Evolutionary conservation across 2,329 filamentous ascomycete species (phyloP).

Genomic region (Aspergillus awamori): DNA sequence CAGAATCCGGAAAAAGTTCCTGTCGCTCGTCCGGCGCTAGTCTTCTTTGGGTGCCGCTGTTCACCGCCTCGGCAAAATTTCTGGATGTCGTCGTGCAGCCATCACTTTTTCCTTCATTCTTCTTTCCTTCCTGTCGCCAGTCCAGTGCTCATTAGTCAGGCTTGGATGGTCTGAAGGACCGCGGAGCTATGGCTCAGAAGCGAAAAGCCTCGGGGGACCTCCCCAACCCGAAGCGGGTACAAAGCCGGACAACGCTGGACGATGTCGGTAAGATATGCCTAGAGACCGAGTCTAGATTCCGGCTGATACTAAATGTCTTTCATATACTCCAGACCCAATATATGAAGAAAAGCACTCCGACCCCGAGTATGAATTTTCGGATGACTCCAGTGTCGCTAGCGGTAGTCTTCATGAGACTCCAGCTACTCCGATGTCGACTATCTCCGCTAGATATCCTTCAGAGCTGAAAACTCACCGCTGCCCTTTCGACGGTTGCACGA

Average conservation of each 20-base stretch:
- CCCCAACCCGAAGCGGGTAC: conserved; percentile 35
- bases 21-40: conserved; percentile 27
- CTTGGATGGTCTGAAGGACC: conserved; percentile 1
- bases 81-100: conserved; percentile 1
- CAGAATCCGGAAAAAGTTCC: conserved; percentile 42
- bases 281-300: conserved; percentile 3
- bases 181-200: conserved; percentile 39
- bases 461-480: conserved; percentile 78
- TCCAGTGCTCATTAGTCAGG: conserved; percentile 9
- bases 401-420: conserved; percentile 50
- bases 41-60: conserved; percentile 22
- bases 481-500: conserved; percentile 71
- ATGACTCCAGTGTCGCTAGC: conserved; percentile 32
- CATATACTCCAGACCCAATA: conserved; percentile 31
- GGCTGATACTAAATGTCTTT: not conserved
- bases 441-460: conserved; percentile 57
- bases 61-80: conserved; percentile 43
- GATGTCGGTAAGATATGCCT: conserved; percentile 32
- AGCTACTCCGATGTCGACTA: conserved; percentile 55
- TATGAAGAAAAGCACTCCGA: conserved; percentile 40
- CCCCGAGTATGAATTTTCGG: conserved; percentile 34
- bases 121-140: not conserved
- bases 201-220: conserved; percentile 35
- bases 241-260: conserved; percentile 31
- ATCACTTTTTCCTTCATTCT: conserved; percentile 3